A percentile compares a stretch with the other conserved stretches of the same genome.
phyloP scores from a whole-genome alignment of 2,329 filamentous ascomycete genomes.

The Aureobasidium sp. region DNA sequence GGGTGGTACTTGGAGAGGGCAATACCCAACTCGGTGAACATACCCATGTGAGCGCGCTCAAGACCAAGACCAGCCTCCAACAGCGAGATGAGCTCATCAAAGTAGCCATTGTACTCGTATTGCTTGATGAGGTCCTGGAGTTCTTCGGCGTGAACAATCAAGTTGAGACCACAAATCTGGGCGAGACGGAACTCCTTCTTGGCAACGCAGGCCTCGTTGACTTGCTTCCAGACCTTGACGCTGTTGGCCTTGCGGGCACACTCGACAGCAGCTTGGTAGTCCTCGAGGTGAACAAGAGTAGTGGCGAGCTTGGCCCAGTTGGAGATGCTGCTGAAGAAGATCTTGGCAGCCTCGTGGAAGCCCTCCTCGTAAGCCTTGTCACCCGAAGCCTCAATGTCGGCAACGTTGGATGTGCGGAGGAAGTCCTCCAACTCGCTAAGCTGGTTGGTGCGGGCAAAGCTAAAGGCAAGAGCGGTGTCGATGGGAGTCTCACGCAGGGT shows the following conservation, averaged over 20 bases:
- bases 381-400: conserved; percentile 91
- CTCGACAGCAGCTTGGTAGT: conserved; percentile 96
- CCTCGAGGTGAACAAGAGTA: conserved; percentile 90
- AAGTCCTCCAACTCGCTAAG: conserved; percentile 94
- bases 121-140: conserved; percentile 87
- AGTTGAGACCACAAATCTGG: conserved; percentile 96
- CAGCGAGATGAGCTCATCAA: conserved; percentile 91
- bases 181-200: conserved; percentile 99
- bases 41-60: conserved; percentile 75
- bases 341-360: conserved; percentile 92
- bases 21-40: conserved; percentile 92
- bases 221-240: conserved; percentile 98
- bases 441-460: conserved; percentile 85
- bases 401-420: conserved; percentile 84
- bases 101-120: conserved; percentile 95
- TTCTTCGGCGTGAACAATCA: conserved; percentile 96
- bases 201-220: conserved; percentile 88
- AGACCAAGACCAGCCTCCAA: conserved; percentile 85
- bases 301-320: conserved; percentile 99
- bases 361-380: conserved; percentile 97
- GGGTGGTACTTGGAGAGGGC: conserved; percentile 92
- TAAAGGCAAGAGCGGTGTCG: conserved; percentile 90
- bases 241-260: conserved; percentile 98
- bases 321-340: conserved; percentile 96
- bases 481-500: conserved; percentile 88